Conservation (phyloP, 2,329 filamentous ascomycete species). For the Monilinia fructicola region DNA sequence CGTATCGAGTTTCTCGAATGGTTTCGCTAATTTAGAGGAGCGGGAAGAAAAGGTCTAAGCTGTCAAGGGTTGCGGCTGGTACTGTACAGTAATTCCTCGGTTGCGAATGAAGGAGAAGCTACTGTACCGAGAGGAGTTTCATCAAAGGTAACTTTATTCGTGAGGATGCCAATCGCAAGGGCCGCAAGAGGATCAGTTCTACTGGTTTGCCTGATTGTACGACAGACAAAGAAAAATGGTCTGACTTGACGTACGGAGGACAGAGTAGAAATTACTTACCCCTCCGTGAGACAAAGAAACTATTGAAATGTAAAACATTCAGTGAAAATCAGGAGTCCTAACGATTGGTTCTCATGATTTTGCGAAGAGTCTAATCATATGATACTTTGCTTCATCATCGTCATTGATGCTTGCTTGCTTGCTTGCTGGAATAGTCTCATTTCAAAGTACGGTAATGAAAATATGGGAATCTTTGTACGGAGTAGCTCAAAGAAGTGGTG, state of each 20-base stretch:
- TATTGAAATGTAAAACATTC: background rate
- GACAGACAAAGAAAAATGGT: constrained; percentile 4
- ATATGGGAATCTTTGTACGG: background rate
- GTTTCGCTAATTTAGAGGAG: too few relatives aligned
- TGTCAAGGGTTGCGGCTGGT: background rate
- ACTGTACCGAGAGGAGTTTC: constrained; percentile 2
- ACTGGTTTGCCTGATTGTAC: background rate
- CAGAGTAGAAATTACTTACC: background rate
- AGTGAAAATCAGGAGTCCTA: constrained; percentile 1
- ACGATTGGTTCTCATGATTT: constrained; percentile 4
- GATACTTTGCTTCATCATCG: constrained; percentile 1
- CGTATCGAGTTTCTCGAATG: constrained; percentile 7
- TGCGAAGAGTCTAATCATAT: constrained; percentile 3
- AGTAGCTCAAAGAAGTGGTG: constrained; percentile 10
- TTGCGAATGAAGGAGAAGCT: constrained; percentile 6
- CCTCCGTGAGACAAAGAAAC: background rate
- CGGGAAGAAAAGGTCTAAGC: background rate
- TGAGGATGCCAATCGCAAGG: background rate
- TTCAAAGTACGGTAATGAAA: constrained; percentile 3
- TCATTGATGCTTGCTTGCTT: background rate
- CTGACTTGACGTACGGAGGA: background rate
- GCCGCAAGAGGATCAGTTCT: background rate
- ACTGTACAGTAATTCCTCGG: background rate
- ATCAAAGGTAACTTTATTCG: background rate
- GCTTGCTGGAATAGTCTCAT: constrained; percentile 1